Evolutionary conservation across 768 basidiomycete genomes (phyloP).

Genomic region (Suillus hirtellus): DNA sequence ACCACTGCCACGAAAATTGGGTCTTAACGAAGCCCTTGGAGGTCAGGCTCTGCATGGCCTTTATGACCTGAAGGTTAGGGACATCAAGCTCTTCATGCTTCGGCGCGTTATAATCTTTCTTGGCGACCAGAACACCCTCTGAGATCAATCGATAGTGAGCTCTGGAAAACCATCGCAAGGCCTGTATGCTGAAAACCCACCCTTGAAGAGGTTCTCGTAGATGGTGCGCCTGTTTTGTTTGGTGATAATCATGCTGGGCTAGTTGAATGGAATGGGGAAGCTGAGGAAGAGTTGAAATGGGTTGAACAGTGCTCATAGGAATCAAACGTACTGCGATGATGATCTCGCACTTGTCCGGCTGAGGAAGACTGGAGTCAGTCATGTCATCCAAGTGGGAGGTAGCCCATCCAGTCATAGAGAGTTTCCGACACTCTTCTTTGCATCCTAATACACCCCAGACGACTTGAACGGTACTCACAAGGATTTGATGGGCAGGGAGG

Average conservation of each 20-base stretch:
- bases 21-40: conserved; percentile 93
- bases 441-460: conserved; percentile 13
- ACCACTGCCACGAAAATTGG: conserved; percentile 99
- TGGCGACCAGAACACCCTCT: conserved; percentile 99
- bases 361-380: conserved; percentile 20
- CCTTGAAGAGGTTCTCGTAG: conserved; percentile 99
- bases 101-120: conserved; percentile 98
- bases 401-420: conserved; percentile 36
- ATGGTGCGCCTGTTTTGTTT: conserved; percentile 94
- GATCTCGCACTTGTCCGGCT: conserved; percentile 38
- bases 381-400: conserved; percentile 29
- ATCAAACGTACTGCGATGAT: conserved; percentile 36
- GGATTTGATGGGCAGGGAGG: conserved; percentile 20
- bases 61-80: conserved; percentile 70
- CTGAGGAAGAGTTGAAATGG: conserved; percentile 24
- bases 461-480: conserved; percentile 24
- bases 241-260: conserved; percentile 88
- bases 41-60: conserved; percentile 68
- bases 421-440: conserved; percentile 5
- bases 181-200: conserved; percentile 45
- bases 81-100: conserved; percentile 90
- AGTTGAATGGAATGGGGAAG: conserved; percentile 21
- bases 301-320: neutral
- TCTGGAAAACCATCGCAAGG: conserved; percentile 2
- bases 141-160: conserved; percentile 12